phyloP scores from a whole-genome alignment of 345 rosid species.

The Adansonia digitata region DNA sequence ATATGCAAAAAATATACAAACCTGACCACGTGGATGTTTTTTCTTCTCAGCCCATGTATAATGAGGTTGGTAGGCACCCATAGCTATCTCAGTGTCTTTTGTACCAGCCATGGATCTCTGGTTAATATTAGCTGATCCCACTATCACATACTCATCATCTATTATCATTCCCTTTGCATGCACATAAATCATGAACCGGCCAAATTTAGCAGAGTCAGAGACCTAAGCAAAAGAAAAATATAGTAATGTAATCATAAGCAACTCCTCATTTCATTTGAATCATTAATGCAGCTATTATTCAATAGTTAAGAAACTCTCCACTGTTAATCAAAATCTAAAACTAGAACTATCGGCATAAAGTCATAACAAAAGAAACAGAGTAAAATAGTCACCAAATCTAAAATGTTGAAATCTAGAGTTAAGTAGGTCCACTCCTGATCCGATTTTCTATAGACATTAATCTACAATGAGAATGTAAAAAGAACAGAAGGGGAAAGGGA shows the following conservation, averaged over 20 bases:
- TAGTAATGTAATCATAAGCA: neutral
- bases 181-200: conserved; percentile 66
- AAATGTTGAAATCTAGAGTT: neutral
- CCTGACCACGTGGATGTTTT: conserved; percentile 81
- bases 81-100: conserved; percentile 69
- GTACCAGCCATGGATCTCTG: conserved; percentile 78
- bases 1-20: conserved; percentile 11
- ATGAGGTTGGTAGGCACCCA: conserved; percentile 97
- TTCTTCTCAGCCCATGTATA: conserved; percentile 56
- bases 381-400: neutral
- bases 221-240: conserved; percentile 19
- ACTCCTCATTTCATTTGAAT: neutral
- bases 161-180: conserved; percentile 72
- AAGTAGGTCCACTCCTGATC: neutral
- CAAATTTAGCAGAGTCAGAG: conserved; percentile 20
- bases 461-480: neutral
- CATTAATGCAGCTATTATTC: neutral
- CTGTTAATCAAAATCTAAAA: neutral
- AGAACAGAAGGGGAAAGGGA: conserved; percentile 1
- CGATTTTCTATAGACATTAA: neutral
- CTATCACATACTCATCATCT: conserved; percentile 59
- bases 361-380: neutral
- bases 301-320: neutral
- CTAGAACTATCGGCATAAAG: neutral
- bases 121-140: conserved; percentile 72